Evolutionary conservation across 768 basidiomycete genomes (phyloP), one percentile per base, ranked within the genome.

Genomic region (Phaeolepiota aurea): DNA sequence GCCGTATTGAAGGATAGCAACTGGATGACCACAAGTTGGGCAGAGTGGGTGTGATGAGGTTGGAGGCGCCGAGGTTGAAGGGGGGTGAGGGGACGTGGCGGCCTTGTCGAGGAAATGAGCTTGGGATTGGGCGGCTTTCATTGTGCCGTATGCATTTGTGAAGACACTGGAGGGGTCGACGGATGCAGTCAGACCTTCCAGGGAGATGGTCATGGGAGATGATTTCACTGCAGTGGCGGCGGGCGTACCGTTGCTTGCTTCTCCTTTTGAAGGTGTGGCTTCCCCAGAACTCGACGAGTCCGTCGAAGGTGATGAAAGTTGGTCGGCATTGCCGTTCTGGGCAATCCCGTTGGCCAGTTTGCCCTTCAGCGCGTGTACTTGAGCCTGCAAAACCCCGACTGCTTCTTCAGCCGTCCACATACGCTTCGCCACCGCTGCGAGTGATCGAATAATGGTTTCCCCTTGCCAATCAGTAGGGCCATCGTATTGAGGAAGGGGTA

Each of bases 401-500:
- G 58, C 49, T 5, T 71, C 69, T 47, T 79, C 80, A 11, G 79
- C 78, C 20, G 63, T 65, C 53, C 70, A 68, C 69, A 79, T 73
- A 47, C 77, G 63, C 32, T 67, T 61, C 1, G 72, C 75, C 39
- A 81, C 58, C 21, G 62, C 63, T 19, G 62, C 61, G 43, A 82
- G 62, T 13, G 68, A 71, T 36, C 72, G 68, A 20, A 74, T 56
- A 49, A 82, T 77, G 45, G 63, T 59, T 32, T 78, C 74, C 15
- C 72, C 78, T 51, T 76, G 72, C 73, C 69, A 74, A 55, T 74
- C 68, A 33, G 57, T 40, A 7, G 72, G 70, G 2, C 78, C 78
- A 42, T 54, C 48, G 56, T 76, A 79, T 21, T 63, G 60, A 20
- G 76, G 74, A 38, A 64, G 55, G 5, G 74, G 69, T 9, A n/a